Percentiles rank a stretch among this genome's conserved stretches.
phyloP scores from a whole-genome alignment of 768 basidiomycete species.

The Lactarius quietus region DNA sequence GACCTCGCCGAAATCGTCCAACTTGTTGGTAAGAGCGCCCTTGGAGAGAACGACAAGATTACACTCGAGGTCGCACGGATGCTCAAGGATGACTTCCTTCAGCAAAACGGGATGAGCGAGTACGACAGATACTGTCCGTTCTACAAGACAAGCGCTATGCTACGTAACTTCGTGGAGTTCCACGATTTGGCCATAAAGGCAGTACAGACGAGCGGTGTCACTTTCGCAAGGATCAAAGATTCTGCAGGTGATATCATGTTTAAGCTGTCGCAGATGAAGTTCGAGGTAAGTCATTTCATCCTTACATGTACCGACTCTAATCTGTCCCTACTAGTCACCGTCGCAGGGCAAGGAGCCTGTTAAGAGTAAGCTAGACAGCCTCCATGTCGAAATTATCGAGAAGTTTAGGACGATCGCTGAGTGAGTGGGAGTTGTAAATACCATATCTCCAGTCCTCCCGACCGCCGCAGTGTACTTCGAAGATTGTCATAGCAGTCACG shows the following conservation, averaged over 20 bases:
- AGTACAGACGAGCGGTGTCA: constrained; percentile 77
- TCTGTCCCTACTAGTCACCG: constrained; percentile 57
- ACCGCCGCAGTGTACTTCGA: neutral
- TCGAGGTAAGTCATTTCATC: constrained; percentile 61
- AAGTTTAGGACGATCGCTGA: constrained; percentile 87
- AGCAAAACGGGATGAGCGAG: constrained; percentile 98
- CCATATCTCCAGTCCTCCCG: neutral
- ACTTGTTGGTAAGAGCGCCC: constrained; percentile 96
- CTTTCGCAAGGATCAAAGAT: constrained; percentile 86
- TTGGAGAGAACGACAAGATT: constrained; percentile 97
- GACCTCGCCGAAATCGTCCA: constrained; percentile 99
- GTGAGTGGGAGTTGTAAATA: constrained; percentile 36
- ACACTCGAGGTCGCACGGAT: constrained; percentile 95
- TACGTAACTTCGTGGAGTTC: constrained; percentile 91
- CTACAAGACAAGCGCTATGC: constrained; percentile 97
- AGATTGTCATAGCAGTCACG: neutral
- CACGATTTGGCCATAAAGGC: constrained; percentile 87
- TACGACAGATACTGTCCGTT: constrained; percentile 98
- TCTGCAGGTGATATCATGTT: constrained; percentile 84
- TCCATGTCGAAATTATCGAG: constrained; percentile 86
- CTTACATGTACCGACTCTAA: constrained; percentile 1
- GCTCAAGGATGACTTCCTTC: constrained; percentile 96
- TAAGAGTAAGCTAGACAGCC: constrained; percentile 73
- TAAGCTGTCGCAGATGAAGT: constrained; percentile 99
- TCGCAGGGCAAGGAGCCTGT: constrained; percentile 86